Percentiles rank a stretch among this genome's conserved stretches.
These are phyloP conservation scores for Geranium rotundifolium DNA, from an alignment of 345 rosid species.

Conservation along the genomic window DNA sequence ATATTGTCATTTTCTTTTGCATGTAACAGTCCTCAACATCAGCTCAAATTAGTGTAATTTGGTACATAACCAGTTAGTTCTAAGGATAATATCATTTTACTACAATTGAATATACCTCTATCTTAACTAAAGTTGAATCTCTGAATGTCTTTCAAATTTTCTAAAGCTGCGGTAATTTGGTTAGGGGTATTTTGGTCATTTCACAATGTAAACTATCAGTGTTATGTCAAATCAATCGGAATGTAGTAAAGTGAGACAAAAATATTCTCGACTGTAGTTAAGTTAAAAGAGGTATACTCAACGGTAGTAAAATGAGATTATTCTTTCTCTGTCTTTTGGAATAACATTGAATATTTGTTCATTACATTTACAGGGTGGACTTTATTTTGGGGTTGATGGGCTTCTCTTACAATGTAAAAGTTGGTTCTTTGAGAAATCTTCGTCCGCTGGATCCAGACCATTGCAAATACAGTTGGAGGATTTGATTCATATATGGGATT, in stretches of 20 bases:
- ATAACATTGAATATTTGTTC: conserved; percentile 17
- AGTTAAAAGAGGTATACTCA: too few species aligned
- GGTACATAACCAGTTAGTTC: not conserved
- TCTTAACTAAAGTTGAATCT: too few species aligned
- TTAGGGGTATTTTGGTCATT: too few species aligned
- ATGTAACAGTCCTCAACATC: not conserved
- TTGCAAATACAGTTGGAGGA: conserved; percentile 33
- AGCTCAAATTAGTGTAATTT: not conserved
- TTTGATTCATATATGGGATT: conserved; percentile 55
- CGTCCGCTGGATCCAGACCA: conserved; percentile 19
- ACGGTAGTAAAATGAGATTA: too few species aligned
- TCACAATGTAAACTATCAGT: too few species aligned
- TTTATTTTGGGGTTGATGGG: conserved; percentile 8
- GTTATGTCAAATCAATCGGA: too few species aligned
- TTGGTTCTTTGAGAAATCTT: conserved; percentile 15
- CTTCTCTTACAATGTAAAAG: conserved; percentile 6
- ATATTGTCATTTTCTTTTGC: not conserved
- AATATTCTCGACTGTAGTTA: too few species aligned
- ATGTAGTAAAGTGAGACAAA: too few species aligned
- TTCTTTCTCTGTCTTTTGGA: not conserved
- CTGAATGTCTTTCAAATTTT: too few species aligned
- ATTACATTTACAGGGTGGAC: conserved; percentile 9
- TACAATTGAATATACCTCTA: too few species aligned
- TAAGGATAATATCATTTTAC: too few species aligned
- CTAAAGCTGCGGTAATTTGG: too few species aligned